Evolutionary conservation across 176 grass and related monocot genomes (phyloP), one percentile per base, ranked within the genome.

Genomic region (Hyparrhenia diplandra): DNA sequence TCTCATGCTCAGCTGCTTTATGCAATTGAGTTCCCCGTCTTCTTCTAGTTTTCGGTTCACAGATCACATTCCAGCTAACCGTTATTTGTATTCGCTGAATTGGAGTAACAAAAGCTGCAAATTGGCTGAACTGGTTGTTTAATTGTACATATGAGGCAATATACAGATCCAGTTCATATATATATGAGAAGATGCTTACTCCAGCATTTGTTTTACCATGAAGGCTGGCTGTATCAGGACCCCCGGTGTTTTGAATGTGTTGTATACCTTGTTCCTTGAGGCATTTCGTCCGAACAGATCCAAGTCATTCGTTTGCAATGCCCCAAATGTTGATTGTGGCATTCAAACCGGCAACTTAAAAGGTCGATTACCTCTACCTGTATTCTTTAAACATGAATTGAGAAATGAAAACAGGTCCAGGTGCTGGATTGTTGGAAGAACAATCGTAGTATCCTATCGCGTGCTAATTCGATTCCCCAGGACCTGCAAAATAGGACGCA

Each of bases 91-190:
- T 68, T 37, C 13, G 6, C 54, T 8, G 9, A 49, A 40, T 51
- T 55, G 30, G 47, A 25, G 78, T 49, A 75, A 81, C 45, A 58
- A 57, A 49, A 82, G 24, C 27, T 86, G 21, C 20, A 58, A 67
- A 74, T 10, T 36, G 1, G 9, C 5, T 70, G 51, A 69, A 24
- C 71, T 49, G 52, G 64, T 21, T 25, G 40, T 70, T 82, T 80
- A 64, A 13, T 18, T 83, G 73, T 77, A 55, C 32, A 80, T 75
- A 57, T 11, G 62, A 88, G 75, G 69, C 41, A 64, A 42, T 69
- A 75, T 5, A 69, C 11, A 8, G 20, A 17, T 13, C 5, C 1
- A 54, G 41, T 43, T 80, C 31, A 12, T n/a, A n/a, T n/a, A n/a
- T 41, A 4, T 32, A 32, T n/a, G 67, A 13, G 39, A 67, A 69